A percentile compares a stretch with the other conserved stretches of the same genome.
Conservation (phyloP, 73 alveolate species). For the Tetrahymena elliotti region DNA sequence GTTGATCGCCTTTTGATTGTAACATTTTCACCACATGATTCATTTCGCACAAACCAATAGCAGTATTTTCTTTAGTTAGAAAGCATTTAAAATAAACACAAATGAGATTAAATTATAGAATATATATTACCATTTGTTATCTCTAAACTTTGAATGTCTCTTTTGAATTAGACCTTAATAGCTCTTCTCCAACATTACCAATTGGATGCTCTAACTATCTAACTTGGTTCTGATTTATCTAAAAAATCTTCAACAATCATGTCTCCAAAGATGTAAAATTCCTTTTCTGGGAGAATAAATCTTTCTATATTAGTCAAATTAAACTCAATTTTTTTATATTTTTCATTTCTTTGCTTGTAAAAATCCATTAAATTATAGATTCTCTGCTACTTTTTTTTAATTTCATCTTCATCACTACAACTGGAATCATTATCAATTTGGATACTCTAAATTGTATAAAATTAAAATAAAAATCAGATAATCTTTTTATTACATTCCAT, state of each 20-base stretch:
- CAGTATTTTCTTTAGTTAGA: not conserved
- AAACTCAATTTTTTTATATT: not conserved
- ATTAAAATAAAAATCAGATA: not conserved
- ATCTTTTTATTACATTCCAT: not conserved
- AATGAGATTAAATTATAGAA: not conserved
- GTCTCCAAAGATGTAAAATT: not conserved
- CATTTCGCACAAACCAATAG: not conserved
- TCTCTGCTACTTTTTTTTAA: not conserved
- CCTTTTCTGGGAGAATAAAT: not conserved
- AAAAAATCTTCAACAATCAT: not conserved
- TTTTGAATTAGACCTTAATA: not conserved
- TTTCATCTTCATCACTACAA: not conserved
- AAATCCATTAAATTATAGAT: not conserved
- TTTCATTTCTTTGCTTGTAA: not conserved
- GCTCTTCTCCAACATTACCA: not conserved
- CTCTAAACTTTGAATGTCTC: not conserved
- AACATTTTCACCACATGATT: not conserved
- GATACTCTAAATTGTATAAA: not conserved
- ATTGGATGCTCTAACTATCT: not conserved
- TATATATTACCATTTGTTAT: not conserved
- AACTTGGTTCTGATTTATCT: not conserved
- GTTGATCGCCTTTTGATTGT: not conserved
- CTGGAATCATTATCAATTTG: not conserved
- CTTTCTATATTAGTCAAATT: not conserved
- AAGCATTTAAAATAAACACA: not conserved